These are phyloP conservation scores for Strigomonas galati DNA, from an alignment of 208 protist species.

Conservation along the genomic window DNA sequence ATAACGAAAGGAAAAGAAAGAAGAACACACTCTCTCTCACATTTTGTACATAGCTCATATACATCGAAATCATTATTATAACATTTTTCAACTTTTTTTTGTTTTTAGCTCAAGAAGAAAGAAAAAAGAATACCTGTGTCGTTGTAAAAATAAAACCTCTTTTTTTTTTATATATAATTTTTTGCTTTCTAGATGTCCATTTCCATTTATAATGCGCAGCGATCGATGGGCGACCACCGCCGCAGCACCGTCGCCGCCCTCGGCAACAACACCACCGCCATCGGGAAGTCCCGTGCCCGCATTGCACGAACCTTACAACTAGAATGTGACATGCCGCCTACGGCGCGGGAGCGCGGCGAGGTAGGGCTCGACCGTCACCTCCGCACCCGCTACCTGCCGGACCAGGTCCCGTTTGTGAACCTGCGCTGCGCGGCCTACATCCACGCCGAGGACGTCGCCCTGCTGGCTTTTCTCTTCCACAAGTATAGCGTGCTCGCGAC, in stretches of 20 bases:
- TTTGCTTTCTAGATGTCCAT: constrained; percentile 1
- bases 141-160: no score
- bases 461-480: constrained; percentile 39
- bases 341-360: constrained; percentile 23
- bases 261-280: background rate
- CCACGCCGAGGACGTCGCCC: constrained; percentile 41
- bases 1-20: constrained; percentile 4
- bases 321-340: constrained; percentile 25
- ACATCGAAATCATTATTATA: background rate
- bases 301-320: constrained; percentile 41
- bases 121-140: no score
- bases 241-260: background rate
- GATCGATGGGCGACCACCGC: background rate
- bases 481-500: constrained; percentile 40
- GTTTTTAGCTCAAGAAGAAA: constrained; percentile 7
- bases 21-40: background rate
- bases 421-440: constrained; percentile 53
- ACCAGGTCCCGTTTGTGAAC: constrained; percentile 59
- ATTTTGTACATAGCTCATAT: background rate
- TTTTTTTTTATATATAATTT: background rate
- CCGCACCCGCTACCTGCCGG: constrained; percentile 68
- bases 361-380: constrained; percentile 53
- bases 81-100: background rate
- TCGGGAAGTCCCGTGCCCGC: constrained; percentile 36
- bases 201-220: background rate